phyloP scores from a whole-genome alignment of 805 yeast species.

The Spathaspora hagerdaliae region DNA sequence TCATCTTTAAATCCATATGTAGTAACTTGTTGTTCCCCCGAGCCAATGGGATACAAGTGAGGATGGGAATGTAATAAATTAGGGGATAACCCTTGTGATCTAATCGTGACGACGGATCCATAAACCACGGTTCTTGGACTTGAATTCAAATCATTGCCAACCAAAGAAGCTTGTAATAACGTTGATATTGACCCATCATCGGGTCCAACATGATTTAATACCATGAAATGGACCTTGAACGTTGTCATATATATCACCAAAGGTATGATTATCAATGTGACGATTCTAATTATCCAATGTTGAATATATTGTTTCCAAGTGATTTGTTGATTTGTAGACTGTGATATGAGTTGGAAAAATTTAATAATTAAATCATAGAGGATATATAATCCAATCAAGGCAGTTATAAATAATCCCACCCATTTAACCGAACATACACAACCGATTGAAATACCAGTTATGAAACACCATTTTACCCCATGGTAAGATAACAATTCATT shows the following conservation, averaged over 20 bases:
- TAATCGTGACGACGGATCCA: slow-evolving; percentile 60
- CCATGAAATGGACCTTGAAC: slow-evolving; percentile 77
- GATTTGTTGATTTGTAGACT: slow-evolving; percentile 10
- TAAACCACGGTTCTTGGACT: slow-evolving; percentile 66
- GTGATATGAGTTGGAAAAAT: slow-evolving; percentile 29
- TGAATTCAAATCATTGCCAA: slow-evolving; percentile 56
- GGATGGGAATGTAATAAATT: slow-evolving; percentile 84
- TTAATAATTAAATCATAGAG: slow-evolving; percentile 49
- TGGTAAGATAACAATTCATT: slow-evolving; percentile 31
- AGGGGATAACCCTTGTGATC: slow-evolving; percentile 69
- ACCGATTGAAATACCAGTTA: slow-evolving; percentile 69
- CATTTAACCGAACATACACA: slow-evolving; percentile 83
- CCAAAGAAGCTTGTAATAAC: slow-evolving; percentile 81
- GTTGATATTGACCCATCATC: slow-evolving; percentile 93
- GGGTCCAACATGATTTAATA: slow-evolving; percentile 78
- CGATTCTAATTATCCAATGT: slow-evolving; percentile 74
- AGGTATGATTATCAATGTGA: slow-evolving; percentile 70
- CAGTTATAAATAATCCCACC: slow-evolving; percentile 75
- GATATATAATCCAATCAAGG: slow-evolving; percentile 56
- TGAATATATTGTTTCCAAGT: slow-evolving; percentile 27
- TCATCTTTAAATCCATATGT: slow-evolving; percentile 85
- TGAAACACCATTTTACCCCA: slow-evolving; percentile 53
- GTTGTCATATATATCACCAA: slow-evolving; percentile 60
- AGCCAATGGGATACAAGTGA: slow-evolving; percentile 85
- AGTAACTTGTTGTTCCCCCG: slow-evolving; percentile 91